These are phyloP conservation scores for Gossypium sturtianum DNA, from an alignment of 345 rosid species.

Conservation along the genomic window DNA sequence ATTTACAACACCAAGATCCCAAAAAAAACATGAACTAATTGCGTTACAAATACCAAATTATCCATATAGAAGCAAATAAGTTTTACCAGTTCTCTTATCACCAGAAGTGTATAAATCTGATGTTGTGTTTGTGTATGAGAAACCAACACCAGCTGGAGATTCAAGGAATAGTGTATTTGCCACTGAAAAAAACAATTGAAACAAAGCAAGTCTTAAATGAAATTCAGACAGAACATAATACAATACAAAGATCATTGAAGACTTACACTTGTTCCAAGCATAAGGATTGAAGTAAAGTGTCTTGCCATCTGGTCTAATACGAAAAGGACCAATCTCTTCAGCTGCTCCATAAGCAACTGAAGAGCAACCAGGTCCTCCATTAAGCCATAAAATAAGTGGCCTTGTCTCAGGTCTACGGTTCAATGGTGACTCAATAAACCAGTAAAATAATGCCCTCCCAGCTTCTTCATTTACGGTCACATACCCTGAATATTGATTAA, in stretches of 20 bases:
- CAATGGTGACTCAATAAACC: constrained; percentile 72
- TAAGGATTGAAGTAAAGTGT: constrained; percentile 69
- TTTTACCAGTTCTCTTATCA: constrained; percentile 77
- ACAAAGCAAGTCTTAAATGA: neutral
- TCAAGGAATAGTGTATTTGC: constrained; percentile 87
- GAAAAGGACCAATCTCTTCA: constrained; percentile 87
- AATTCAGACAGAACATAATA: neutral
- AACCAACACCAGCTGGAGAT: constrained; percentile 98
- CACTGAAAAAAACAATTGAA: constrained; percentile 39
- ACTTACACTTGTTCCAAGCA: constrained; percentile 71
- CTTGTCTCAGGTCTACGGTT: constrained; percentile 51
- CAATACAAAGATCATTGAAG: neutral
- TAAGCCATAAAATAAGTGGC: constrained; percentile 87
- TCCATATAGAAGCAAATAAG: neutral
- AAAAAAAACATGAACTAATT: neutral
- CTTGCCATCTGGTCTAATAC: constrained; percentile 62
- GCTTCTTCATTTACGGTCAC: constrained; percentile 70
- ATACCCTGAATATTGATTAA: constrained; percentile 82
- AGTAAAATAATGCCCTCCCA: constrained; percentile 86
- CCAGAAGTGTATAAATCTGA: constrained; percentile 78
- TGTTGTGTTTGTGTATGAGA: constrained; percentile 77
- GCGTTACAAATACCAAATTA: neutral
- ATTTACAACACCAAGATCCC: constrained; percentile 14
- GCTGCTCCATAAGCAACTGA: constrained; percentile 79
- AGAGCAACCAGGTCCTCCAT: constrained; percentile 93